A percentile compares a stretch with the other conserved stretches of the same genome.
Evolutionary conservation across 2,329 filamentous ascomycete genomes (phyloP).

Genomic region (Hypoxylon sp.): DNA sequence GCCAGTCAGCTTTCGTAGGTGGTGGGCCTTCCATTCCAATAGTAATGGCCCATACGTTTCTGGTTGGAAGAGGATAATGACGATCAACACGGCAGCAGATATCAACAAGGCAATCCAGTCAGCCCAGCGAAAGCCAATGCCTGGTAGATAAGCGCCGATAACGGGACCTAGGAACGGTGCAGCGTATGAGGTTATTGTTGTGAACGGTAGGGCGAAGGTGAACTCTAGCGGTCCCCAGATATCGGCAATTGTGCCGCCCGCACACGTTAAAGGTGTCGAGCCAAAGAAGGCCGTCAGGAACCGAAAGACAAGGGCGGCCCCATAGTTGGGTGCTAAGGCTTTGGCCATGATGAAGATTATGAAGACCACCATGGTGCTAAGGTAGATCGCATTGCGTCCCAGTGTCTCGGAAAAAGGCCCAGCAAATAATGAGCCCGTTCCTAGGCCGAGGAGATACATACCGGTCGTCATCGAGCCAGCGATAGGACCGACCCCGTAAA

Average conservation of each 20-base stretch:
- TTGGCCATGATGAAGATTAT: conserved; percentile 63
- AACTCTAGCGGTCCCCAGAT: conserved; percentile 53
- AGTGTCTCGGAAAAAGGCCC: conserved; percentile 59
- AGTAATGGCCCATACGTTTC: background rate
- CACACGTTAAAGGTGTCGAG: conserved; percentile 61
- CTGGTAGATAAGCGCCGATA: conserved; percentile 47
- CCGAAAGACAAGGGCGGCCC: conserved; percentile 62
- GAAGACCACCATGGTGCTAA: conserved; percentile 58
- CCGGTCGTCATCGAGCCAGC: conserved; percentile 34
- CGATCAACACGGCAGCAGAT: conserved; percentile 35
- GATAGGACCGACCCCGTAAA: conserved; percentile 33
- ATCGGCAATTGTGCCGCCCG: conserved; percentile 62
- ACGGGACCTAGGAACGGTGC: conserved; percentile 53
- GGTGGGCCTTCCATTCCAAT: background rate
- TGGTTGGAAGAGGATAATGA: conserved; percentile 30
- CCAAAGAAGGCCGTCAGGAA: conserved; percentile 65
- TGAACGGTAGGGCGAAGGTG: conserved; percentile 47
- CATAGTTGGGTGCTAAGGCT: conserved; percentile 61
- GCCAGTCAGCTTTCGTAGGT: background rate
- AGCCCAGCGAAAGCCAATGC: conserved; percentile 53
- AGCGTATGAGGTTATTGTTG: conserved; percentile 46
- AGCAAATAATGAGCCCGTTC: conserved; percentile 56
- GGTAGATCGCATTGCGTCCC: conserved; percentile 59
- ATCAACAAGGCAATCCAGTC: conserved; percentile 58
- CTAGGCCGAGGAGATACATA: conserved; percentile 57